A percentile compares a stretch with the other conserved stretches of the same genome.
Evolutionary conservation across 805 yeast genomes (phyloP).

Genomic region (Grigorovia transvaalensis): DNA sequence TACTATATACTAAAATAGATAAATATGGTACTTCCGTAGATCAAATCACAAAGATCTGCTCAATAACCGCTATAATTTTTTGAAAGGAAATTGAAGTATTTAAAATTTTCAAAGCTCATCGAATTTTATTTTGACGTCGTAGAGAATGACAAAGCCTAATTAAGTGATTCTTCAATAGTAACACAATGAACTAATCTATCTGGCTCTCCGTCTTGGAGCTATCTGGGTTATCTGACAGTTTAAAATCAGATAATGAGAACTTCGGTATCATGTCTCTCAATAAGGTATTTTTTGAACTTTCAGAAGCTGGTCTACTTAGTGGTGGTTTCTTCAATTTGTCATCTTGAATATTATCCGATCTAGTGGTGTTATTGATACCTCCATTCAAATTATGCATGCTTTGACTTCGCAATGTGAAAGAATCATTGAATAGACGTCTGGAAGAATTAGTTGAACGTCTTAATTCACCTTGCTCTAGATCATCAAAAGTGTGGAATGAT

Average conservation of each 20-base stretch:
- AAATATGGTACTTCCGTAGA: not conserved
- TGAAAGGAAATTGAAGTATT: not conserved
- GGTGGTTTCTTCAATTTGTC: not conserved
- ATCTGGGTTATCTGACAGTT: not conserved
- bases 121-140: not conserved
- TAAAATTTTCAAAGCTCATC: constrained; percentile 1
- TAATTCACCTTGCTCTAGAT: constrained; percentile 3
- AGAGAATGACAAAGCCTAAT: not conserved
- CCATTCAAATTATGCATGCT: constrained; percentile 19
- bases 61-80: not conserved
- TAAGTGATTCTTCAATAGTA: too few relatives aligned
- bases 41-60: not conserved
- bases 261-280: constrained; percentile 4
- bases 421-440: not conserved
- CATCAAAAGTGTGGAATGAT: not conserved
- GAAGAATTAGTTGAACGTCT: not conserved
- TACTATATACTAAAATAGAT: not conserved
- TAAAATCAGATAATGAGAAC: constrained; percentile 3
- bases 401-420: constrained; percentile 18
- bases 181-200: not conserved
- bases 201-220: not conserved
- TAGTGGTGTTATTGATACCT: not conserved
- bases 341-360: not conserved
- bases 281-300: constrained; percentile 2
- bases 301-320: constrained; percentile 2